Evolutionary conservation across 108 stramenopile species (phyloP).

Genomic region (Cyclotella baltica): DNA sequence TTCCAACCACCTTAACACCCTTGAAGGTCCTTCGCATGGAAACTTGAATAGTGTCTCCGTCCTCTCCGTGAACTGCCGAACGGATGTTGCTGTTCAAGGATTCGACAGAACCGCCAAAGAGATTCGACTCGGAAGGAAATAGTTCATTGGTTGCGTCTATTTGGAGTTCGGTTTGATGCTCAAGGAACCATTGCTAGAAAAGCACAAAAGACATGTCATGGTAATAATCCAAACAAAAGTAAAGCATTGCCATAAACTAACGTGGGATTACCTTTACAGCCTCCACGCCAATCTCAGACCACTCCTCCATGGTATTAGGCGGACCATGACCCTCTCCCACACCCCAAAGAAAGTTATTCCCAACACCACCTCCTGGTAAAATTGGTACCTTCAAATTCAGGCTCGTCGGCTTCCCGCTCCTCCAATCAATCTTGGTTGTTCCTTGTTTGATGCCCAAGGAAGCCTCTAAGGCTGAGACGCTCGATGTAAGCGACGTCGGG

Average conservation of each 20-base stretch:
- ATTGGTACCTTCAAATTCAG: constrained; percentile 5
- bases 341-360: constrained; percentile 29
- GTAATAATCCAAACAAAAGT: not conserved
- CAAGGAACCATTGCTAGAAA: constrained; percentile 5
- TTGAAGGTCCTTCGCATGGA: constrained; percentile 8
- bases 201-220: not conserved
- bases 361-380: constrained; percentile 27
- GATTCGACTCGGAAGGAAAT: not conserved
- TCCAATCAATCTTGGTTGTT: constrained; percentile 9
- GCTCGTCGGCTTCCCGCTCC: constrained; percentile 8
- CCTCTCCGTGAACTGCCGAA: constrained; percentile 11
- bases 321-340: constrained; percentile 28
- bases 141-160: constrained; percentile 20
- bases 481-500: not conserved
- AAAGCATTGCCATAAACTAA: not conserved
- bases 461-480: not conserved
- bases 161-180: constrained; percentile 15
- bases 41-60: constrained; percentile 24
- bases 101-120: not conserved
- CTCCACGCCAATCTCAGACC: constrained; percentile 15
- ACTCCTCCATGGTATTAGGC: not conserved
- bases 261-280: constrained; percentile 15
- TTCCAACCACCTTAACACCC: constrained; percentile 21
- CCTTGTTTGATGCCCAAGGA: not conserved
- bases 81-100: not conserved